These are phyloP conservation scores for Aspergillus sp. DNA, from an alignment of 2,329 filamentous ascomycete species.

Conservation along the genomic window DNA sequence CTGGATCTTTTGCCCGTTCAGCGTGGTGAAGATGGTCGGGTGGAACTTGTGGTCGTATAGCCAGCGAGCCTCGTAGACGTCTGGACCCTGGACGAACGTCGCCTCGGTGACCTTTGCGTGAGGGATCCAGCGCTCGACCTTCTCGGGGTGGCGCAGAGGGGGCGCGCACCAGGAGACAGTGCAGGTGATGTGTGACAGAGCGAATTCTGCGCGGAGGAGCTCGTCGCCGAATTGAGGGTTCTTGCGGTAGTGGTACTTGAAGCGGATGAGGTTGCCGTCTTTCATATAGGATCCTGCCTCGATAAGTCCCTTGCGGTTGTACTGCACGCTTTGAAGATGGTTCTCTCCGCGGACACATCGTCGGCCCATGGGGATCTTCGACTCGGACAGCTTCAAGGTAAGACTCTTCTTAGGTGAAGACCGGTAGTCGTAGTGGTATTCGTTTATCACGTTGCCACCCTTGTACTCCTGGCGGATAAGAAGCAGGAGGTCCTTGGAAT, in stretches of 20 bases:
- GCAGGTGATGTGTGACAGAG: slow-evolving; percentile 54
- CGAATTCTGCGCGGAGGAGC: slow-evolving; percentile 56
- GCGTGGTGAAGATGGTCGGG: slow-evolving; percentile 47
- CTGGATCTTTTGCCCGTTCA: slow-evolving; percentile 52
- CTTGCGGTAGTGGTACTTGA: slow-evolving; percentile 57
- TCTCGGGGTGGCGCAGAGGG: slow-evolving; percentile 51
- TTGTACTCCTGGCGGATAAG: slow-evolving; percentile 47
- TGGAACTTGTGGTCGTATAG: slow-evolving; percentile 52
- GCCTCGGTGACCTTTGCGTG: slow-evolving; percentile 56
- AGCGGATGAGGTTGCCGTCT: slow-evolving; percentile 53
- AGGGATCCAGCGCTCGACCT: slow-evolving; percentile 56
- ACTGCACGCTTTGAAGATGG: slow-evolving; percentile 50
- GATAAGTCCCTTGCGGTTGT: slow-evolving; percentile 55
- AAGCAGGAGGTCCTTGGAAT: slow-evolving; percentile 49
- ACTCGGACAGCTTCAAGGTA: slow-evolving; percentile 25
- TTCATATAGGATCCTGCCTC: slow-evolving; percentile 55
- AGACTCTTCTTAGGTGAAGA: slow-evolving; percentile 25
- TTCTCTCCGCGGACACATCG: slow-evolving; percentile 49
- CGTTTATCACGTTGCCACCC: slow-evolving; percentile 43
- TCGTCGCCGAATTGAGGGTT: slow-evolving; percentile 56
- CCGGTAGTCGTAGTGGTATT: slow-evolving; percentile 52
- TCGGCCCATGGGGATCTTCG: slow-evolving; percentile 47
- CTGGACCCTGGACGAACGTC: slow-evolving; percentile 53
- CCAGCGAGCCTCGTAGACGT: slow-evolving; percentile 54
- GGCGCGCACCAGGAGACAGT: slow-evolving; percentile 57